These are phyloP conservation scores for Angomonas deanei DNA, from an alignment of 208 protist species.

Conservation along the genomic window DNA sequence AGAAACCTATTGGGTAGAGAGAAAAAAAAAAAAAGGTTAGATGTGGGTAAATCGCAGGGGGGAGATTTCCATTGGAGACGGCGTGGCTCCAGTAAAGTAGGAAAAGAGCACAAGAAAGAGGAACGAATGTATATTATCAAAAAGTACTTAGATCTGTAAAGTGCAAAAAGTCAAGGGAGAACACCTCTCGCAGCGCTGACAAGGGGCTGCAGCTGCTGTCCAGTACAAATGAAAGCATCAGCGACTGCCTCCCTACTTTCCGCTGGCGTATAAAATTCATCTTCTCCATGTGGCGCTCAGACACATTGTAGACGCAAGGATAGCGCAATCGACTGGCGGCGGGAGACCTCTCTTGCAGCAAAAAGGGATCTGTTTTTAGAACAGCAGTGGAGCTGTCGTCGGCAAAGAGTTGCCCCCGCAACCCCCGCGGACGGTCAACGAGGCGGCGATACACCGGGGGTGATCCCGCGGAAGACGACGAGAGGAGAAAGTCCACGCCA, in stretches of 20 bases:
- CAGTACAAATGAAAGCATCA: constrained; percentile 54
- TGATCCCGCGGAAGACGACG: not conserved
- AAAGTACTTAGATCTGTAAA: not conserved
- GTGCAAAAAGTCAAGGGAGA: constrained; percentile 40
- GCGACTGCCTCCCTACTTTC: constrained; percentile 20
- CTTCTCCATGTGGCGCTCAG: constrained; percentile 63
- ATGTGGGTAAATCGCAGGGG: not conserved
- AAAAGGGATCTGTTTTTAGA: constrained; percentile 70
- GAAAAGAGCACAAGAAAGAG: not conserved
- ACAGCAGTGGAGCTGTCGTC: constrained; percentile 67
- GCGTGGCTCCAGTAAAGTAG: not conserved
- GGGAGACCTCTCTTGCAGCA: constrained; percentile 65
- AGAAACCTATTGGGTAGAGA: constrained; percentile 6
- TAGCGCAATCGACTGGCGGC: constrained; percentile 51
- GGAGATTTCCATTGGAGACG: too few relatives aligned
- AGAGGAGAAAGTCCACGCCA: constrained; percentile 33
- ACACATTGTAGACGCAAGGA: constrained; percentile 76
- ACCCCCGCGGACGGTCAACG: constrained; percentile 26
- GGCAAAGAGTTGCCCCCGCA: constrained; percentile 44
- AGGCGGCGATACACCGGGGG: constrained; percentile 38
- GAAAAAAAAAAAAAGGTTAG: not conserved
- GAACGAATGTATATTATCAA: not conserved
- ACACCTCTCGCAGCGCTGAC: constrained; percentile 61
- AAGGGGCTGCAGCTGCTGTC: constrained; percentile 39
- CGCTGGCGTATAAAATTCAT: constrained; percentile 21